These are phyloP conservation scores for Shiraia bambusicola DNA, from an alignment of 2,329 filamentous ascomycete species.

Conservation along the genomic window DNA sequence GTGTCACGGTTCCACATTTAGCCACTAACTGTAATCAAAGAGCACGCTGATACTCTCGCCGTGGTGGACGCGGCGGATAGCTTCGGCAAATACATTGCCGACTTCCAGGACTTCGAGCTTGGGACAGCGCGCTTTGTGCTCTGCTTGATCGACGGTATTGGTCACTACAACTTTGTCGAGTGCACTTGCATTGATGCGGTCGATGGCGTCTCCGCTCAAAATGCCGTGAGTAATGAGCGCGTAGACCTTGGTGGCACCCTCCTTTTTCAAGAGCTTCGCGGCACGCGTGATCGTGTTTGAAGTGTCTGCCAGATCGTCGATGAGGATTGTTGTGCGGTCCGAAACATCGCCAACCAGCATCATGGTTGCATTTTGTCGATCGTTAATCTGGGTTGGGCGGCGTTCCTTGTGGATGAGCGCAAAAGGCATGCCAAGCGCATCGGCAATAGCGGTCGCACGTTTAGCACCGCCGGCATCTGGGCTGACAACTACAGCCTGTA, in stretches of 20 bases:
- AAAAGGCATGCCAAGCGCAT: conserved; percentile 90
- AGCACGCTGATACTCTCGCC: conserved; percentile 96
- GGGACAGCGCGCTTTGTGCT: conserved; percentile 73
- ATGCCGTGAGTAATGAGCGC: conserved; percentile 94
- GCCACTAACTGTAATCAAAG: conserved; percentile 73
- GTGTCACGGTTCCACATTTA: background rate
- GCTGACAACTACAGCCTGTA: conserved; percentile 87
- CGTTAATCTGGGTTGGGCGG: conserved; percentile 81
- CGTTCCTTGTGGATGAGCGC: conserved; percentile 98
- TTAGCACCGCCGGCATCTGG: conserved; percentile 97
- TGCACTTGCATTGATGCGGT: conserved; percentile 87
- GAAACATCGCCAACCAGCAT: conserved; percentile 89
- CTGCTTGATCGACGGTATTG: conserved; percentile 87
- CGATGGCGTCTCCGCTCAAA: conserved; percentile 90
- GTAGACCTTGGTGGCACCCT: conserved; percentile 84
- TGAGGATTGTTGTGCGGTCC: conserved; percentile 79
- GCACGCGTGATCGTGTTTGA: conserved; percentile 96
- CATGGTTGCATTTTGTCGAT: conserved; percentile 81
- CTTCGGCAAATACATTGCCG: conserved; percentile 84
- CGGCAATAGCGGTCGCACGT: conserved; percentile 90
- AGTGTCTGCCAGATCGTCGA: conserved; percentile 94
- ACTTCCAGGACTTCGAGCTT: conserved; percentile 94
- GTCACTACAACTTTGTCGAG: conserved; percentile 94
- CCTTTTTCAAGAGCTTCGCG: conserved; percentile 93
- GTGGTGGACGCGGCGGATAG: conserved; percentile 93